Evolutionary conservation across 164 flowering plant genomes (phyloP).

Genomic region (Stephania japonica): DNA sequence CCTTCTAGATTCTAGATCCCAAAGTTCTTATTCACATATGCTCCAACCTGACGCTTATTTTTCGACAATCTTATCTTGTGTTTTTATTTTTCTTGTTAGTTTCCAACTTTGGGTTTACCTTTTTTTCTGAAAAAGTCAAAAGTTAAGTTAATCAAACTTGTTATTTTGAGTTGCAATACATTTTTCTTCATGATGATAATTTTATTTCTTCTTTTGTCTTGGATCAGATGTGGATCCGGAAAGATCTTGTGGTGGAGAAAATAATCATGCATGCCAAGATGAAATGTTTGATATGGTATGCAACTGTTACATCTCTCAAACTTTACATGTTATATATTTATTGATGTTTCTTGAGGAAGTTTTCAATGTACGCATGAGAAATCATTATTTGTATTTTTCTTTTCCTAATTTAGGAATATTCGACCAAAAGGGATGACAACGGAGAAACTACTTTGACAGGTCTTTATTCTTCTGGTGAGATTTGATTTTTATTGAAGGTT

Average conservation of each 20-base stretch:
- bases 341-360: background rate
- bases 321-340: background rate
- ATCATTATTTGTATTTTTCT: background rate
- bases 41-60: too few relatives aligned
- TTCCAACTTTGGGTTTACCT: background rate
- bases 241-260: constrained; percentile 22
- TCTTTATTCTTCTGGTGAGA: constrained; percentile 59
- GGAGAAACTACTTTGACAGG: constrained; percentile 18
- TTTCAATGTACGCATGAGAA: too few relatives aligned
- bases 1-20: background rate
- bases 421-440: constrained; percentile 17
- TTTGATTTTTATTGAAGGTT: background rate
- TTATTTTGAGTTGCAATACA: background rate
- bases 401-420: constrained; percentile 24
- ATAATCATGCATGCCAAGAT: constrained; percentile 5
- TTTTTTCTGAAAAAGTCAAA: background rate
- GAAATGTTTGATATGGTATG: constrained; percentile 31
- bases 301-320: constrained; percentile 1
- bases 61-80: too few relatives aligned
- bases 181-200: background rate
- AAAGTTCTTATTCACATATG: too few relatives aligned
- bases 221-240: constrained; percentile 37
- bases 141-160: background rate
- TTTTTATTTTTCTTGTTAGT: background rate
- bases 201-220: background rate